Evolutionary conservation across 768 basidiomycete species (phyloP), one percentile per base, ranked within the genome.

Genomic region (Pholiota conissans): DNA sequence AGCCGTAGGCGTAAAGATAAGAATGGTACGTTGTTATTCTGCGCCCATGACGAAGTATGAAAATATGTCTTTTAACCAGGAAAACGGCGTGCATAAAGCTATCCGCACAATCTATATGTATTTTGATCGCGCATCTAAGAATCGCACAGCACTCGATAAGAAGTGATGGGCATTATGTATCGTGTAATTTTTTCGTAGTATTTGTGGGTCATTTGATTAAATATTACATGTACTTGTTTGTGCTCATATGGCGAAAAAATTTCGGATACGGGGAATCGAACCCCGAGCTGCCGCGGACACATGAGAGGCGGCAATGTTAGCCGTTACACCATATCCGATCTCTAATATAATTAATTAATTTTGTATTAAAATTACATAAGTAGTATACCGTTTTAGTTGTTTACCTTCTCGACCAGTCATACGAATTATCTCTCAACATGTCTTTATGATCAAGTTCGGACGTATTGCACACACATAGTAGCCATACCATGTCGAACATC

Each of bases 251-350:
- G 30, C 30, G n/a, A 20, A 40, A 42, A 42, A 45, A 45, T 26
- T 76, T 79, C 76, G 73, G 77, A 69, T 78, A 80, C 78, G 77
- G 76, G 78, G 77, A 79, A 74, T 79, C 77, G 78, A 80, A 79
- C 76, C 78, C 77, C 78, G 79, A 79, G 78, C 78, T 79, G 73
- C 76, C 77, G 79, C 78, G 69, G 62, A 14, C 22, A 11, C 22
- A 68, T 81, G 82, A 81, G 74, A 84, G 81, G 82, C 82, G 80
- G 81, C 75, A 82, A 84, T 82, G 82, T 80, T 84, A 80, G 79
- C 82, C 82, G 71, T 84, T 84, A 83, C 82, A 84, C 82, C 82
- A 83, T 84, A 84, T 73, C 81, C 69, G 70, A 70, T n/a, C 3
- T 22, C 2, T 40, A n/a, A 5, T 40, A n/a, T 40, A 40, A 22